phyloP scores from a whole-genome alignment of 1,139 yeast genomes.

The Pichia inconspicua region DNA sequence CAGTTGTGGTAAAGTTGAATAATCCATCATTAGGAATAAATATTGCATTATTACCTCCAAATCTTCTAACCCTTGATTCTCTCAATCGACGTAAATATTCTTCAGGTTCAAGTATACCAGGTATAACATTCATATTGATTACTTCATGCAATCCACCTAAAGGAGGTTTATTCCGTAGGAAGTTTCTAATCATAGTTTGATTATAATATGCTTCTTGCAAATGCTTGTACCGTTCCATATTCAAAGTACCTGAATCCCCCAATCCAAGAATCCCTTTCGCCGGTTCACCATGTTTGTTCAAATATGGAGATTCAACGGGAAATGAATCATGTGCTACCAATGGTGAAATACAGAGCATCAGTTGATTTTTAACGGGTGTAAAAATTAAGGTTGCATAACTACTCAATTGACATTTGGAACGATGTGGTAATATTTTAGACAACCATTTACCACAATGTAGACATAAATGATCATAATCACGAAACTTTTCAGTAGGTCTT shows the following conservation, averaged over 20 bases:
- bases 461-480: conserved; percentile 16
- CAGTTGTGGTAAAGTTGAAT: conserved; percentile 1
- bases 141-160: background rate
- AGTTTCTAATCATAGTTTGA: conserved; percentile 17
- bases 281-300: conserved; percentile 67
- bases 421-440: conserved; percentile 10
- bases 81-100: background rate
- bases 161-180: background rate
- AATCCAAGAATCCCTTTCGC: conserved; percentile 45
- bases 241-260: conserved; percentile 48
- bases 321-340: conserved; percentile 2
- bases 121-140: background rate
- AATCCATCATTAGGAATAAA: background rate
- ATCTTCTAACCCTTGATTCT: background rate
- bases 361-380: conserved; percentile 21
- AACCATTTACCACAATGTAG: conserved; percentile 22
- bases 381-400: conserved; percentile 18
- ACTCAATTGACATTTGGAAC: conserved; percentile 17
- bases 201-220: conserved; percentile 54
- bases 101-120: background rate
- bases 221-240: conserved; percentile 43
- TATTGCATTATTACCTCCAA: background rate
- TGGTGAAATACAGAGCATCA: conserved; percentile 12
- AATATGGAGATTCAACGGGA: conserved; percentile 43
- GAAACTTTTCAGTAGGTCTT: conserved; percentile 9